Evolutionary conservation across 164 flowering plant genomes (phyloP), one percentile per base, ranked within the genome.

Genomic region (Paratinospora sagittata): DNA sequence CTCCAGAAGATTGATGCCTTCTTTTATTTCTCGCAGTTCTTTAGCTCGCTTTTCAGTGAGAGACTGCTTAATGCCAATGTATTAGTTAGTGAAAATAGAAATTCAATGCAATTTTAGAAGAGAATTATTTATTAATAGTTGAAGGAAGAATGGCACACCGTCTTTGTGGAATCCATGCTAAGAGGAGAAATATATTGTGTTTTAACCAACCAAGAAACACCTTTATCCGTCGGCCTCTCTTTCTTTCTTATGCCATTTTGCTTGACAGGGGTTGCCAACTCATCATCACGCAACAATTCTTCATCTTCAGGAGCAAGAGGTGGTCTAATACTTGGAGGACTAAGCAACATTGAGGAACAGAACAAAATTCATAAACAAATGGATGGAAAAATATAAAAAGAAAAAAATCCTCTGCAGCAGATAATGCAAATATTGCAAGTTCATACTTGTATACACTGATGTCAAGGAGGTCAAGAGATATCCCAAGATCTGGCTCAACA

Each of bases 391-490:
- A 41, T 17, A 52, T 21, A 34, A 52, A 10, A 55, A 66, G 5
- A 33, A 52, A 52, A n/a, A 7, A 3, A 17, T 65, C 47, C 33
- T 61, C 66, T 34, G 58, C 68, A 66, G 14, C 65, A 57, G 58
- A 66, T 52, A 70, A 33, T 10, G 36, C 14, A 45, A 66, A 47
- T 34, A 11, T 64, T 41, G 27, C 58, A 75, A 72, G 49, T 19
- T n/a, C 72, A 78, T 95, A 95, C 99, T 95, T 92, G 90, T 95
- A 95, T 30, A 92, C 90, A 82, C 92, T 92, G 77, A 95, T 85
- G 79, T 95, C 99, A 75, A 95, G 95, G 27, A 95, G 84, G 76
- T 95, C 99, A 63, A 95, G 93, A 5, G 98, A 96, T 77, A 95
- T 91, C 76, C 98, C 99, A 69, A 95, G 90, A 84, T 95, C 99